Evolutionary conservation across 345 rosid genomes (phyloP), one percentile per base, ranked within the genome.

Genomic region (Citropsis articulata): DNA sequence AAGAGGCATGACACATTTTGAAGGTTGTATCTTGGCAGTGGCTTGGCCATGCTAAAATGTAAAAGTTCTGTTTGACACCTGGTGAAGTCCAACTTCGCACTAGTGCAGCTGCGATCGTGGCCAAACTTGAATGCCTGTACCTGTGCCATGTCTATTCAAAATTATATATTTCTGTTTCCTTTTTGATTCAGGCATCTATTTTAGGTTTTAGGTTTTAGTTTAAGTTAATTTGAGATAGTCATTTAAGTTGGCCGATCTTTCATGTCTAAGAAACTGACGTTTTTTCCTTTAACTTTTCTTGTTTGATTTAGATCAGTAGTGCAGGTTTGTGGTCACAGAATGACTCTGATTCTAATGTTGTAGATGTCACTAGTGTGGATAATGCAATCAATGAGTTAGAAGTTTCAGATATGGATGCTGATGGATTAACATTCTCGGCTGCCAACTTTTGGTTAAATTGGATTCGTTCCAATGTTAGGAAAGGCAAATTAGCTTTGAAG

Each of bases 281-380:
- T 66, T 82, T 24, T 74, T 59, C 56, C 73, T 82, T 53, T 53
- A 18, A 1, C 22, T 53, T 53, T 53, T 53, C 57, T 53, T 19
- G 57, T 53, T 16, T 89, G 76, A 56, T 83, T 73, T 78, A 97
- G 99, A 94, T 97, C 75, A 90, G 95, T 66, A 90, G 98, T 83
- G 95, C 94, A 18, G 97, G 97, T 82, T 83, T 94, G 85, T 94
- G 98, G 99, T 92, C 90, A 48, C 91, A 81, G 56, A 85, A 79
- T 78, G 86, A 80, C 67, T 85, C 83, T 78, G 93, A 88, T 86
- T 77, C 84, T 70, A 77, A 69, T 75, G 78, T 81, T 75, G 67
- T 57, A 28, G 84, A 84, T 63, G 77, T 77, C 67, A 88, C 89
- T 74, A 77, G 77, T 75, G 56, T 76, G 77, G 81, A 83, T 66